Base-by-base conservation (phyloP, 192 early-diverging fungal genomes). In the Backusella psychrophila region DNA sequence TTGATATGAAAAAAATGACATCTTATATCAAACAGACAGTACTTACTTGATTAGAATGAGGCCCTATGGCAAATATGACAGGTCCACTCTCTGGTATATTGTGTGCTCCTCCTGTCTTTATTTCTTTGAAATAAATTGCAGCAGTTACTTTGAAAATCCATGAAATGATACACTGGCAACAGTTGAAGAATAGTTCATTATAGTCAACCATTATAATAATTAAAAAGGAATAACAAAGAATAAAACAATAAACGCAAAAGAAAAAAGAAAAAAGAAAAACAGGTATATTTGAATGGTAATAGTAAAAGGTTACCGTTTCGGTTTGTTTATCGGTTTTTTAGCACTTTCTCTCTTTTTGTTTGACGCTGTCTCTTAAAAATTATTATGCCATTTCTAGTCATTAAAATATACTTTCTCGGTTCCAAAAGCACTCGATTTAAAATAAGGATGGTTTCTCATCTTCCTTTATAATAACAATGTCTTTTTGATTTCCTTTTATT, bases 61-160 rank as follows among this genome's bases (percentile, higher is more conserved):
- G 92, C 1, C 90, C 94, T 6, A 90, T 93, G 17, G 96, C 94
- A 87, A 98, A 98, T 56, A 99, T 94, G 39, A 98, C 91, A 12
- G 98, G 98, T 0, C 97, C 98, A 21, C 87, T 86, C 36, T 81
- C 73, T 1, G 98, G 97, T 69, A 98, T 89, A 71, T 91, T 88
- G 78, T 97, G 93, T 21, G 89, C 83, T 76, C 94, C 94, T 23
- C 94, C 87, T 11, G 89, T 88, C 35, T 90, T 89, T 72, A 99
- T 91, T 84, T 99, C 96, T 35, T 96, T 85, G 78, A 98, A 97
- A 78, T 95, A 96, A 78, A 95, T 86, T 35, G 90, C 88, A n/a
- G 93, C 82, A 1, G 92, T 82, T 9, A 88, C 78, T 56, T 84
- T 90, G 81, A 92, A 94, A 77, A 94, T 89, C 80, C 83, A 86